Evolutionary conservation across 1,284 basidiomycete species (phyloP), one percentile per base, ranked within the genome.

Genomic region (Irpex rosettiformis): DNA sequence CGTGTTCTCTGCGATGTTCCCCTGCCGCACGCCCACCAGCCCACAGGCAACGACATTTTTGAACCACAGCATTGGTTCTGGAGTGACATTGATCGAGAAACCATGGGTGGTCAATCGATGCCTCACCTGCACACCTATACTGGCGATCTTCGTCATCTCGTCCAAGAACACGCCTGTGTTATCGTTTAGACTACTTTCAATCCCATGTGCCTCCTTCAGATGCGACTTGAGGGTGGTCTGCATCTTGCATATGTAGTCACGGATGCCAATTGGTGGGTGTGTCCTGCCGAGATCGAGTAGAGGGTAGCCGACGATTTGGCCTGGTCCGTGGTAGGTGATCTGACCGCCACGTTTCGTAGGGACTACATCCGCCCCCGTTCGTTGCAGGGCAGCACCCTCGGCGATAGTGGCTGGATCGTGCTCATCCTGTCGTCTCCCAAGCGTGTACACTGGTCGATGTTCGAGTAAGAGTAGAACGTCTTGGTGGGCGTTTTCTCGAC

Each of bases 291-390:
- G 80, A 74, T 99, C 95, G 48, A 98, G 78, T 54, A 98, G 82
- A 1, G 95, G 94, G 70, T 99, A 99, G 30, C 94, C 97, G 11
- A 98, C 92, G 62, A 99, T 79, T 74, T 99, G 97, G 2, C 97
- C 97, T 0, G 96, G 96, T 0, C 97, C 97, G 72, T 99, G 97
- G 73, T 94, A 99, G 1, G 97, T 99, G 58, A 95, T 83, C 73
- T 98, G 89, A 1, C 96, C 96, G 8, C 96, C 96, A 60, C 97
- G 82, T 62, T 86, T 83, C 1, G 95, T 89, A 30, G 84, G 77
- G 42, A 91, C 82, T 70, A 96, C 96, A 68, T 96, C 93, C 0
- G 96, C 96, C 16, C 96, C 94, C 24, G 94, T 79, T 13, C 76
- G 75, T 7, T 78, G 82, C 27, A 97, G 78, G 52, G 91, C 84